phyloP scores from a whole-genome alignment of 2,329 filamentous ascomycete species.

The Fusarium virguliforme region DNA sequence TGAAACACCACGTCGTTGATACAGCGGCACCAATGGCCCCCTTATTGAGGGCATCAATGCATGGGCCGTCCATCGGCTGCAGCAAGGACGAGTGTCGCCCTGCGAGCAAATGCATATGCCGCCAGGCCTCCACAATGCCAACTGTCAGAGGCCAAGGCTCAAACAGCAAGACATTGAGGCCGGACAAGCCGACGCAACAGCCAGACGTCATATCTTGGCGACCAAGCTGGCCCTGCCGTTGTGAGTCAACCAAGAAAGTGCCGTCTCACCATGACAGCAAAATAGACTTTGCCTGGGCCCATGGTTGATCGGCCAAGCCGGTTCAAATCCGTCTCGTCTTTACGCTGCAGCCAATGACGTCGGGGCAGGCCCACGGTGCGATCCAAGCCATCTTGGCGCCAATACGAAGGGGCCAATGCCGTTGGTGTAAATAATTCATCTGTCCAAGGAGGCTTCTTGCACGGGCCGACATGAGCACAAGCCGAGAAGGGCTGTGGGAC shows the following conservation, averaged over 20 bases:
- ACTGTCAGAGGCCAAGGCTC: too few species aligned
- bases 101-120: too few species aligned
- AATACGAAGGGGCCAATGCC: slow-evolving; percentile 3
- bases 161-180: background rate
- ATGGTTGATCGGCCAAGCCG: slow-evolving; percentile 2
- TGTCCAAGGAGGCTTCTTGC: slow-evolving; percentile 6
- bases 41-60: too few species aligned
- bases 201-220: background rate
- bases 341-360: background rate
- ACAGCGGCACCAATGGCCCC: too few species aligned
- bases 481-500: background rate
- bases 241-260: background rate
- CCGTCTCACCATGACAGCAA: background rate
- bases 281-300: slow-evolving; percentile 4
- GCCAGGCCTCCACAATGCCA: too few species aligned
- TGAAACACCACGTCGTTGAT: too few species aligned
- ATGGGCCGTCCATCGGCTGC: too few species aligned
- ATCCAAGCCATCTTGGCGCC: background rate
- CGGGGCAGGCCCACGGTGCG: background rate
- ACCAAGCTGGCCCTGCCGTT: background rate
- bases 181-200: background rate
- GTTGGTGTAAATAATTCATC: background rate
- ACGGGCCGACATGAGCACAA: slow-evolving; percentile 2
- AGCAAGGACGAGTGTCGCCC: too few species aligned
- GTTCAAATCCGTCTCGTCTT: slow-evolving; percentile 8